Base-by-base conservation (phyloP, 345 rosid species). In the Linum usitatissimum region DNA sequence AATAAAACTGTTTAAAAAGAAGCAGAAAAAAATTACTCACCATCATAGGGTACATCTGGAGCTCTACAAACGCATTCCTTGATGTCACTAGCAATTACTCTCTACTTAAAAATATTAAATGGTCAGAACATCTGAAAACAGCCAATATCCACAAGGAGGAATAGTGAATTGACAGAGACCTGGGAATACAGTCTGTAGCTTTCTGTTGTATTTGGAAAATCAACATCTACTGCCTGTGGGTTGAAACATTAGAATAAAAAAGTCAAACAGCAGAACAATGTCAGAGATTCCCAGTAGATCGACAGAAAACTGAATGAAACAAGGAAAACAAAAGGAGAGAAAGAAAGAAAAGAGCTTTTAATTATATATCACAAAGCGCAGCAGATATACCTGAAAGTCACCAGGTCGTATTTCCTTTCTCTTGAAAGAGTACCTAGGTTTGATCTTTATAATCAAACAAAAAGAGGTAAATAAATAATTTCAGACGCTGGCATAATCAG, bases 21-120 rank as follows among this genome's bases (percentile, higher is more conserved):
- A 40, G 55, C 21, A 56, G 38, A 38, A 9, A 36, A 9, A 38
- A 65, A 74, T 62, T 51, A 67, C 79, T 53, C 15, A 93, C 99
- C 97, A 72, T 93, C 97, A 75, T 90, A 93, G 23, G 94, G 90
- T 70, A 96, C 87, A 82, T 93, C 99, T 45, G 99, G 97, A 49
- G 94, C 99, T 39, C 99, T 87, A 60, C 96, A 93, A 20, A 93
- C 91, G 12, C 90, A 84, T 78, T 93, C 99, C 78, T 90, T 93
- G 80, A 93, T 87, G 75, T 93, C 99, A 78, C 96, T 82, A 57
- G 87, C 99, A 73, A 93, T 90, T 62, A 83, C 83, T 73, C 90
- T 86, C 99, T 93, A 88, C 69, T 64, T 63, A 61, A 74, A 71
- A 45, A 15, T 10, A 45, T 21, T 68, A 64, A 66, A 51, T 30